Evolutionary conservation across 306 rosid genomes (phyloP).

Genomic region (Fagus sylvatica): DNA sequence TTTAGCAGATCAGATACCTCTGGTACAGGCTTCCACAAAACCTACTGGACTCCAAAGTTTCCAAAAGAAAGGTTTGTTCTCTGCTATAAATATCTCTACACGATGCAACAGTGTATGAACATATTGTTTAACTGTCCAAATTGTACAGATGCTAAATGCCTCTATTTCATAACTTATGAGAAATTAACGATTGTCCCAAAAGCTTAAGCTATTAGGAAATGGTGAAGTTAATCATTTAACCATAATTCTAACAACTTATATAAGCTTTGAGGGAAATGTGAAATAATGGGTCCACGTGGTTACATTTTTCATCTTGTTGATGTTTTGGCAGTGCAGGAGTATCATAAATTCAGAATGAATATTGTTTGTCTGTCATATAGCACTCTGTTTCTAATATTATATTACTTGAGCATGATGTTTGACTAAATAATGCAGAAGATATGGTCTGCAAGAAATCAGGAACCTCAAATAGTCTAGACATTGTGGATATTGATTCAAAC

Average conservation of each 20-base stretch:
- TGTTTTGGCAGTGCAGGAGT: neutral
- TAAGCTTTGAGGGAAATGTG: neutral
- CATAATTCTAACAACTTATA: neutral
- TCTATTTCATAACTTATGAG: neutral
- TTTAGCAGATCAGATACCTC: slow-evolving; percentile 23
- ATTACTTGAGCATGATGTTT: slow-evolving; percentile 17
- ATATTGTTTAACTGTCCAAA: slow-evolving; percentile 6
- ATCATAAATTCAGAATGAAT: neutral
- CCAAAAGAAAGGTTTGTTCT: slow-evolving; percentile 53
- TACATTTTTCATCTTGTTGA: neutral
- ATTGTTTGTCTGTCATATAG: neutral
- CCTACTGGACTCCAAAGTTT: slow-evolving; percentile 32
- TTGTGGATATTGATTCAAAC: slow-evolving; percentile 59
- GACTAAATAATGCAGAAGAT: slow-evolving; percentile 49
- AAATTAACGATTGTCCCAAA: no score
- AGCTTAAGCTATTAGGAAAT: no score
- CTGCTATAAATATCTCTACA: slow-evolving; percentile 16
- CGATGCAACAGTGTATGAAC: slow-evolving; percentile 18
- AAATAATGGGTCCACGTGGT: neutral
- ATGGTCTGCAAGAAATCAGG: slow-evolving; percentile 37
- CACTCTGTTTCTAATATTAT: slow-evolving; percentile 2
- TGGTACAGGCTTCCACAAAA: slow-evolving; percentile 34
- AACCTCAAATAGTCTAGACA: slow-evolving; percentile 35
- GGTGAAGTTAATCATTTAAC: no score
- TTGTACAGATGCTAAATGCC: neutral